A percentile compares a stretch with the other conserved stretches of the same genome.
Evolutionary conservation across 257 asterid genomes (phyloP).

Genomic region (Plantago elongata): DNA sequence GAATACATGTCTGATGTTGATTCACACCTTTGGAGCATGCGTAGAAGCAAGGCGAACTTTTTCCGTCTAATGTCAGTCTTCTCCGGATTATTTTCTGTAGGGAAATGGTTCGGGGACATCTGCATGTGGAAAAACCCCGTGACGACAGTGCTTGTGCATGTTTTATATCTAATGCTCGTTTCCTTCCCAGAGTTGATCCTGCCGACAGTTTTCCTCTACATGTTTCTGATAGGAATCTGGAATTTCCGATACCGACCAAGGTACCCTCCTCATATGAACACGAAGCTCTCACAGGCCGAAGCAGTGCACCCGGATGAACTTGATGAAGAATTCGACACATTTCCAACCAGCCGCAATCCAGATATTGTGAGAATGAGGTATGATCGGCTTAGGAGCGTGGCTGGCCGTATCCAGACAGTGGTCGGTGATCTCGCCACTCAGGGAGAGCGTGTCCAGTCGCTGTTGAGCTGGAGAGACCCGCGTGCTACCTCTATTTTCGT

Average conservation of each 20-base stretch:
- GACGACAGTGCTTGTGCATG: slow-evolving; percentile 73
- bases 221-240: slow-evolving; percentile 89
- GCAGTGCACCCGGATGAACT: slow-evolving; percentile 71
- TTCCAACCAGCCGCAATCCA: slow-evolving; percentile 67
- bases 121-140: slow-evolving; percentile 91
- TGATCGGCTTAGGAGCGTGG: slow-evolving; percentile 78
- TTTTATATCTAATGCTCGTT: slow-evolving; percentile 68
- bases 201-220: slow-evolving; percentile 76
- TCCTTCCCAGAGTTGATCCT: slow-evolving; percentile 79
- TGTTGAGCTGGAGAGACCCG: slow-evolving; percentile 90
- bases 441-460: slow-evolving; percentile 65
- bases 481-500: slow-evolving; percentile 83
- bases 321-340: slow-evolving; percentile 80
- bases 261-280: slow-evolving; percentile 97
- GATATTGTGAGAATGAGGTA: slow-evolving; percentile 78
- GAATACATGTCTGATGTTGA: slow-evolving; percentile 90
- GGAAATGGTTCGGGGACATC: slow-evolving; percentile 69
- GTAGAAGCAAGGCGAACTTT: slow-evolving; percentile 87
- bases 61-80: slow-evolving; percentile 79
- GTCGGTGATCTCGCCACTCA: slow-evolving; percentile 88
- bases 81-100: slow-evolving; percentile 62
- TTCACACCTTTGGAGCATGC: slow-evolving; percentile 93
- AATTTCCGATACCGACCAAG: slow-evolving; percentile 72
- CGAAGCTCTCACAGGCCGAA: slow-evolving; percentile 81
- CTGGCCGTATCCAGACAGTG: slow-evolving; percentile 79